Evolutionary conservation across 1,139 yeast species (phyloP), one percentile per base, ranked within the genome.

Genomic region (Geotrichum citri-aurantii): DNA sequence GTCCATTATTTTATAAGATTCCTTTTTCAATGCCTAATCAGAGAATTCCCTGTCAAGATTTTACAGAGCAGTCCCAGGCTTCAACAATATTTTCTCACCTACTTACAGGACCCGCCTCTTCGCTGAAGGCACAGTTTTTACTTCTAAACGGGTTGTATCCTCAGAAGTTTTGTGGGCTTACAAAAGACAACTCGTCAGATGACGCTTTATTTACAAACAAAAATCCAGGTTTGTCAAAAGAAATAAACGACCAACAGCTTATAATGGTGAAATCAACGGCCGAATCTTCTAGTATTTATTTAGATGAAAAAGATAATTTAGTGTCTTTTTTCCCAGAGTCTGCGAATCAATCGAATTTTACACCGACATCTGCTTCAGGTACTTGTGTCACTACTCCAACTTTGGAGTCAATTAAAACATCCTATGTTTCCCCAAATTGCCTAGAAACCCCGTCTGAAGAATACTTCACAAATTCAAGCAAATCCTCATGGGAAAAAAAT

Each of bases 21-120:
- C 59, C 61, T 7, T 56, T 63, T 1, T 57, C 59, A 27, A 26
- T 40, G 17, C 55, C 58, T 8, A 62, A 64, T 23, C 61, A 57
- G 17, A 69, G 73, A 71, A 48, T 59, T 14, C 62, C 59, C 42
- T 65, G 69, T 42, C 65, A 63, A 10, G 74, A 72, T 58, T 72
- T 71, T 59, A 68, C 74, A 0, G 72, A 66, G 42, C 54, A 59
- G 31, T 60, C 57, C 48, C 72, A 70, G 54, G 73, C 70, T 2
- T 62, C 71, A 21, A 50, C 50, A 11, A 60, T 62, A 7, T 52
- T 59, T 40, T 61, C 61, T n/a, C 74, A 71, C 57, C 56, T 59
- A 6, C 46, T 70, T 23, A 59, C 62, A 3, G 75, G 74, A 1
- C 65, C 67, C 2, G 59, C 60, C 49, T 48, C 40, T 19, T 54